phyloP scores from a whole-genome alignment of 2,329 filamentous ascomycete species.

The Neofusicoccum kwambonambiense region DNA sequence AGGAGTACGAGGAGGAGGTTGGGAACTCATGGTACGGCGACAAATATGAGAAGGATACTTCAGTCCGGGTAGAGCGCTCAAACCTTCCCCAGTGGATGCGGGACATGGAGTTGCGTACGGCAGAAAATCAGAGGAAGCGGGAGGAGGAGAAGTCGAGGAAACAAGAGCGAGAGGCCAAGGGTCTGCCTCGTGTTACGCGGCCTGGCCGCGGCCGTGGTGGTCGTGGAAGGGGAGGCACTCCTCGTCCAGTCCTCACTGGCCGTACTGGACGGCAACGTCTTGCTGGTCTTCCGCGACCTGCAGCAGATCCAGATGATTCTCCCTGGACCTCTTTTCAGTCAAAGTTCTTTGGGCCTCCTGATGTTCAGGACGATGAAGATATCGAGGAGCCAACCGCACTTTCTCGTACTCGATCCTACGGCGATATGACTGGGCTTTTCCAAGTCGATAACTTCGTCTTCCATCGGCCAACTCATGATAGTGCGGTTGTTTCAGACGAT shows the following conservation, averaged over 20 bases:
- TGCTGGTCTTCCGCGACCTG: slow-evolving; percentile 8
- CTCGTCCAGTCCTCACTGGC: not conserved
- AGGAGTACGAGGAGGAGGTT: slow-evolving; percentile 22
- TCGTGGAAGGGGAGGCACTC: not conserved
- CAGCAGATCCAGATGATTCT: not conserved
- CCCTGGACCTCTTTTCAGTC: slow-evolving; percentile 7
- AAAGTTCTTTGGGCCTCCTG: not conserved
- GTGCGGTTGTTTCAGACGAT: not conserved
- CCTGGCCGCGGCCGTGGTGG: slow-evolving; percentile 6
- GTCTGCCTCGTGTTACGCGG: not conserved
- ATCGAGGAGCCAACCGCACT: not conserved
- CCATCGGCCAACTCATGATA: not conserved
- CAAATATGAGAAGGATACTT: slow-evolving; percentile 28
- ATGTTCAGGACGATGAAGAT: not conserved
- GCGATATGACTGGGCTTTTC: not conserved
- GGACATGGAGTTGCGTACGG: slow-evolving; percentile 10
- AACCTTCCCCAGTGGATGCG: slow-evolving; percentile 14
- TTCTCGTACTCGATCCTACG: not conserved
- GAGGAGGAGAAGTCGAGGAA: not conserved
- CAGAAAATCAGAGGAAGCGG: slow-evolving; percentile 18
- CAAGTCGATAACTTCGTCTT: slow-evolving; percentile 14
- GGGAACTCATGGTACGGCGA: slow-evolving; percentile 21
- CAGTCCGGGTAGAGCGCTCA: slow-evolving; percentile 25
- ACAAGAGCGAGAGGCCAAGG: not conserved
- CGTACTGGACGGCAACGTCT: slow-evolving; percentile 17